Base-by-base conservation (phyloP, 2,329 filamentous ascomycete genomes). In the Stagonosporopsis tanaceti region DNA sequence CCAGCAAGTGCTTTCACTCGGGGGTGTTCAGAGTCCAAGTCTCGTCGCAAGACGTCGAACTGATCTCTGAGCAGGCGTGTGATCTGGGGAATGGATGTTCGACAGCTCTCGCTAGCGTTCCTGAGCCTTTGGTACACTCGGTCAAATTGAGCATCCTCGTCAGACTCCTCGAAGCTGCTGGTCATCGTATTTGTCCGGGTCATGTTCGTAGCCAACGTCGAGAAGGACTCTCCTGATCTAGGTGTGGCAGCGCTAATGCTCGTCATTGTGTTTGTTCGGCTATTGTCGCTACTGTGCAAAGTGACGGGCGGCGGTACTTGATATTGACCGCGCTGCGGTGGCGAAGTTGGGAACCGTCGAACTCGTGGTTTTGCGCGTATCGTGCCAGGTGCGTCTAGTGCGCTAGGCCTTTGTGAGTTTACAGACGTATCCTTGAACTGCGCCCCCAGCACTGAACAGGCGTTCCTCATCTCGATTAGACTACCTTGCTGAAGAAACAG, bases 131-230 rank as follows among this genome's bases (percentile, higher is more conserved):
- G 72, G 78, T 91, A 96, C 22, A 97, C 92, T 60, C 83, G 86
- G 61, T 96, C 93, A 64, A 97, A 97, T 27, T 88, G 84, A 15
- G 85, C 84, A 66, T 96, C 92, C 61, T 96, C 92, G 62, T 92
- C 90, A 2, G 84, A 85, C 54, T 76, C 73, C 34, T 86, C 84
- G 44, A 85, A 84, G 47, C 88, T 85, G 47, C 92, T 90, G 9
- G 80, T 83, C 41, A 86, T 78, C 44, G 77, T 80, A 50, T 77
- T 79, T 24, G 76, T 80, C 27, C 79, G 76, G 17, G 76, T 78
- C 53, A 79, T 70, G 69, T 67, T 76, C 62, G 74, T 78, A 54
- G 81, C 80, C 4, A 82, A 79, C 0, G 88, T 87, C 2, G 81
- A 83, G 72, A 95, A 96, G 0, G 91, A 92, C 68, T 96, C 92